Conservation (phyloP, 2,329 filamentous ascomycete species). For the Pseudocercospora macadamiae region DNA sequence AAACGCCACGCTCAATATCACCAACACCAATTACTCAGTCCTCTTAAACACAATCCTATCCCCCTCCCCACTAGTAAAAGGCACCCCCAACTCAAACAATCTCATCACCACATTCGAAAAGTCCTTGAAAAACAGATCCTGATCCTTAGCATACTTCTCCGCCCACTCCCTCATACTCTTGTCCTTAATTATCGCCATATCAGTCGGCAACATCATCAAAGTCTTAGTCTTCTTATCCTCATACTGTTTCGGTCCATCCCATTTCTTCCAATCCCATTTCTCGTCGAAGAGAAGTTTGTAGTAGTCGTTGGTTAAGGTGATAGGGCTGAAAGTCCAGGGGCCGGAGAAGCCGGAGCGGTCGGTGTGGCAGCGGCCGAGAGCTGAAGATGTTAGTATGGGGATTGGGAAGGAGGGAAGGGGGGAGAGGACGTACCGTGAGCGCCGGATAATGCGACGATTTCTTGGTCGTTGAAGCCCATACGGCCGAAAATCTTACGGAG, state of each 20-base stretch:
- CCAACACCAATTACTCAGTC: slow-evolving; percentile 42
- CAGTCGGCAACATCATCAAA: slow-evolving; percentile 96
- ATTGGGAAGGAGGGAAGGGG: too few species aligned
- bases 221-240: slow-evolving; percentile 85
- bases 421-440: slow-evolving; percentile 64
- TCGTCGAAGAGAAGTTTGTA: slow-evolving; percentile 84
- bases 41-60: slow-evolving; percentile 51
- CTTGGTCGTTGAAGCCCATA: slow-evolving; percentile 97
- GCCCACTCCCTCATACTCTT: slow-evolving; percentile 80
- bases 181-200: slow-evolving; percentile 85
- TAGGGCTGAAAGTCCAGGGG: slow-evolving; percentile 91
- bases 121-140: slow-evolving; percentile 89
- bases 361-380: slow-evolving; percentile 85
- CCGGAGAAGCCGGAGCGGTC: slow-evolving; percentile 87
- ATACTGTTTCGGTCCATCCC: slow-evolving; percentile 88
- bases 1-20: too few species aligned
- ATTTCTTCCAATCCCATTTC: slow-evolving; percentile 92
- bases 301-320: slow-evolving; percentile 92
- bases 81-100: slow-evolving; percentile 93
- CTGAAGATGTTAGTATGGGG: too few species aligned
- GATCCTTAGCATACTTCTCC: slow-evolving; percentile 88
- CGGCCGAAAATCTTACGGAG: slow-evolving; percentile 90
- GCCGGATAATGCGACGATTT: slow-evolving; percentile 88
- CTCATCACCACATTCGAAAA: slow-evolving; percentile 77
- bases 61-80: slow-evolving; percentile 65